phyloP scores from a whole-genome alignment of 1,284 basidiomycete genomes.

The Ganoderma resinaceum region DNA sequence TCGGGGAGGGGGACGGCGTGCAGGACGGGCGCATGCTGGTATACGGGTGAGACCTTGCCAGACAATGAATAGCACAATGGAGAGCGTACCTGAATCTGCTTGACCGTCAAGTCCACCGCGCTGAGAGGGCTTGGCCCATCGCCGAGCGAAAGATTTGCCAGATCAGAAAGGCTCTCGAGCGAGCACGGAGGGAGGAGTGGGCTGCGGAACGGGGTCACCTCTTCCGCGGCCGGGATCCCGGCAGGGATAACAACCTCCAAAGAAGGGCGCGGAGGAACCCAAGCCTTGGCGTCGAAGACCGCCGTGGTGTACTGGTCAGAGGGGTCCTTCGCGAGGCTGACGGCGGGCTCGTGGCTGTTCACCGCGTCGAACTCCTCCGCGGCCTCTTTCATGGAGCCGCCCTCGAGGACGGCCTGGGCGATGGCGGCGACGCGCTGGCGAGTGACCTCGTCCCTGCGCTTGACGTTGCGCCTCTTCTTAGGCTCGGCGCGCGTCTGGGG shows the following conservation, averaged over 20 bases:
- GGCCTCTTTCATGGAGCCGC: neutral
- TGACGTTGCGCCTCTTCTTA: slow-evolving; percentile 34
- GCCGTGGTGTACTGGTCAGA: slow-evolving; percentile 22
- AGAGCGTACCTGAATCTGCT: neutral
- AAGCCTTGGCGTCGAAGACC: slow-evolving; percentile 26
- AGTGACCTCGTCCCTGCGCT: slow-evolving; percentile 34
- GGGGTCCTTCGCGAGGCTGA: slow-evolving; percentile 4
- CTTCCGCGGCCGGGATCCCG: neutral
- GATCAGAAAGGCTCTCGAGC: neutral
- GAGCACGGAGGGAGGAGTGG: slow-evolving; percentile 21
- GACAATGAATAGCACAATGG: neutral
- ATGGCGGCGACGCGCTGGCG: slow-evolving; percentile 28
- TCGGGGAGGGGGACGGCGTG: slow-evolving; percentile 1
- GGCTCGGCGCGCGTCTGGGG: slow-evolving; percentile 36
- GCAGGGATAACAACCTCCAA: slow-evolving; percentile 1
- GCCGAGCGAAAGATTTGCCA: slow-evolving; percentile 8
- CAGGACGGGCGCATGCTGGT: neutral
- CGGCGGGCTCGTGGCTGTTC: neutral
- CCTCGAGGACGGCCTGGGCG: slow-evolving; percentile 19
- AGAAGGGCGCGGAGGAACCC: slow-evolving; percentile 9
- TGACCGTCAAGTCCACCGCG: slow-evolving; percentile 2
- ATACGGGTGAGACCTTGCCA: neutral
- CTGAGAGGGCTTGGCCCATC: slow-evolving; percentile 5
- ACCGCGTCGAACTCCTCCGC: neutral
- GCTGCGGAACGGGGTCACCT: slow-evolving; percentile 21